Evolutionary conservation across 148 eudicot species (phyloP), one percentile per base, ranked within the genome.

Genomic region (Arbutus unedo): DNA sequence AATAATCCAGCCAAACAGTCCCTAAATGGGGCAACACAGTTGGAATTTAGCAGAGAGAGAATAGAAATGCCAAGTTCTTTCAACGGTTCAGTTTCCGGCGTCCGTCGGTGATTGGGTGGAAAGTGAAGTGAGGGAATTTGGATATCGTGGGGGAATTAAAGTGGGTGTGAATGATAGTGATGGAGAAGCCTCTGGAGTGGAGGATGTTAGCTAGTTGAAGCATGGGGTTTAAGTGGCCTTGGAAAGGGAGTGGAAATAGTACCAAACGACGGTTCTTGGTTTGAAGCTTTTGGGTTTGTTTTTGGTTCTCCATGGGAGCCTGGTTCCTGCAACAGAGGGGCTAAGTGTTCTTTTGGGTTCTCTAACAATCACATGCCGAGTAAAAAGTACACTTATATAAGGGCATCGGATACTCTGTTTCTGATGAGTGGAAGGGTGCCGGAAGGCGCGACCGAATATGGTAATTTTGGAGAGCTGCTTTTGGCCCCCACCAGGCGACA

Each of bases 91-190:
- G 38, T 31, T 31, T 31, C 38, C 6, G 85, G 81, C 60, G 77
- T 48, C 84, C 85, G 11, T 91, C 89, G 23, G 92, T 50, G 71
- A 89, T 87, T 78, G 87, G 77, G 11, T 79, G 79, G 54, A 86
- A 81, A 5, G 80, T 79, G 85, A 85, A 85, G 77, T 85, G 80
- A 43, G 85, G 85, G 79, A 53, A 80, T 2, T 79, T 82, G 25
- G 57, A 18, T 2, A 50, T 47, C 64, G 45, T 54, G 53, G 88
- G 86, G 51, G 82, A 59, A 78, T 83, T 83, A 60, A 86, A 83
- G 11, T 10, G 54, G 0, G 74, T 75, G 75, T 82, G 84, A 44
- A 82, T 49, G 44, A 82, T 76, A 5, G 53, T 74, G 9, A 77
- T 53, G 76, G 84, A 82, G 23, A 82, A 78, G 50, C 88, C 88